Evolutionary conservation across 169 alveolate species (phyloP), one percentile per base, ranked within the genome.

Genomic region (Eimeria praecox): DNA sequence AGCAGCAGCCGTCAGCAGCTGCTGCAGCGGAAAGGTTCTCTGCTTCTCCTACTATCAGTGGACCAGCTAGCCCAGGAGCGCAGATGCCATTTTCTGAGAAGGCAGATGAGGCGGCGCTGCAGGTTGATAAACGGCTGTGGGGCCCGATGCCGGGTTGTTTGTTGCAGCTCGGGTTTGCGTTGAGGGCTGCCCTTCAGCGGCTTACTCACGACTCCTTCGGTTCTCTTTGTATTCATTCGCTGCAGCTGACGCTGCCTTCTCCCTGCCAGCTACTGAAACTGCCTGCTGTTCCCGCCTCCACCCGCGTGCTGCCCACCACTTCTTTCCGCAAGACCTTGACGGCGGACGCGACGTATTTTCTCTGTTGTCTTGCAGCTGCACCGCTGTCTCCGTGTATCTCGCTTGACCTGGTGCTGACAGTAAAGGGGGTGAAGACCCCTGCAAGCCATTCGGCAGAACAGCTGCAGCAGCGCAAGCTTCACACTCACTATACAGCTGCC

Each of bases 201-300:
- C 92, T 85, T 33, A 56, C 80, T 0, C 92, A 85, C 44, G 92
- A 85, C 42, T 30, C 80, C 16, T 85, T 80, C 56, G 75, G 73
- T 4, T 92, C 96, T 14, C 92, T 92, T 38, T 71, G 93, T 10
- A 82, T 92, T 24, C 92, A 92, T 9, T 92, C 96, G 4, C 92
- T 92, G 46, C 96, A 92, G 62, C 46, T 92, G 46, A 78, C 96
- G 40, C 78, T 92, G 52, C 92, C 92, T 22, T 85, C 92, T 56
- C 92, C 92, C 27, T 54, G 92, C 44, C 92, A 85, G 56, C 75
- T 85, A n/a, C 80, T 85, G 54, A 85, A 35, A 38, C 92, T 85
- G 54, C 92, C 92, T 38, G 92, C 92, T 33, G 78, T 85, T 14
- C 92, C 92, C 30, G 92, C 92, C 52, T 20, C 78, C 75, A 85